These are phyloP conservation scores for Phytophthora parvispora DNA, from an alignment of 352 stramenopile species.

Conservation along the genomic window DNA sequence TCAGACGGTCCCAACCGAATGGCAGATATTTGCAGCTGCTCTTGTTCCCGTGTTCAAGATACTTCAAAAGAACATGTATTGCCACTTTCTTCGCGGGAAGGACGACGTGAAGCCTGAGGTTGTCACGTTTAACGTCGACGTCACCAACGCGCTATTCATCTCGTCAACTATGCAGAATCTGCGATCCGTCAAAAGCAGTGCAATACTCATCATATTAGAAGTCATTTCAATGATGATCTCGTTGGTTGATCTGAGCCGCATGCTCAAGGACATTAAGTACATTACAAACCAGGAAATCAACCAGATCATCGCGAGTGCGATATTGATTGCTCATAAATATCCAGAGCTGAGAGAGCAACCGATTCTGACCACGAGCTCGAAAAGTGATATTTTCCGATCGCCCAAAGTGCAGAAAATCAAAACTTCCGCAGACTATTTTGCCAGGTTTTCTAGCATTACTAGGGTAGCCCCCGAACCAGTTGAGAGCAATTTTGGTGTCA, in stretches of 20 bases:
- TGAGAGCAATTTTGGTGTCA: not conserved
- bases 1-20: conserved; percentile 6
- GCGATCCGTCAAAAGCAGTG: conserved; percentile 28
- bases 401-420: not conserved
- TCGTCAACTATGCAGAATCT: conserved; percentile 47
- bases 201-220: conserved; percentile 42
- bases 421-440: not conserved
- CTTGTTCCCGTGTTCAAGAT: conserved; percentile 22
- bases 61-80: conserved; percentile 19
- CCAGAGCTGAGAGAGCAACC: conserved; percentile 7
- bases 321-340: conserved; percentile 9
- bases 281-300: conserved; percentile 6
- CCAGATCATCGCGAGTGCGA: conserved; percentile 15
- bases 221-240: conserved; percentile 33
- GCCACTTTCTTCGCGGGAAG: conserved; percentile 14
- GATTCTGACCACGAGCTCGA: not conserved
- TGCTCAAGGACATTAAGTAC: conserved; percentile 17
- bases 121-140: conserved; percentile 56
- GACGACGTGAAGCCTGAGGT: conserved; percentile 45
- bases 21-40: conserved; percentile 4
- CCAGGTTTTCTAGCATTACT: not conserved
- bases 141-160: conserved; percentile 58
- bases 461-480: not conserved
- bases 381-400: conserved; percentile 9
- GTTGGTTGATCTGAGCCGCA: conserved; percentile 26